Evolutionary conservation across 495 filamentous ascomycete species (phyloP).

Genomic region (Staphylotrichum longicolle): DNA sequence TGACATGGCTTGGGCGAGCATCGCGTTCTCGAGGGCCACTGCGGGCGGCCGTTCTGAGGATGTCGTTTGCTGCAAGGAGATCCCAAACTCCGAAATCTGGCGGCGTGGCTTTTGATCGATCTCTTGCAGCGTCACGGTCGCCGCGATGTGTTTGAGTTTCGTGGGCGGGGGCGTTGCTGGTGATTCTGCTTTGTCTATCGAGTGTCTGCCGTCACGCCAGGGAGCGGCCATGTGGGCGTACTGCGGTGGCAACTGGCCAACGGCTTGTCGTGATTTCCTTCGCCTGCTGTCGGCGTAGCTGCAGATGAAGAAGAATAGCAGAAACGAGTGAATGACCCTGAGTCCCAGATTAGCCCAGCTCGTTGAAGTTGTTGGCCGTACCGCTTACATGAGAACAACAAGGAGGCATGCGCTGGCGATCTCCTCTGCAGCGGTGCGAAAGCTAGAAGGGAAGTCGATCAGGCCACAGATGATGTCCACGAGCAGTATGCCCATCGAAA

Average conservation of each 20-base stretch:
- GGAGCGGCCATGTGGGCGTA: constrained; percentile 7
- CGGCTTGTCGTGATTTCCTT: background rate
- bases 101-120: background rate
- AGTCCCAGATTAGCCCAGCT: background rate
- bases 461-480: constrained; percentile 21
- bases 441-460: background rate
- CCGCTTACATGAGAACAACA: constrained; percentile 20
- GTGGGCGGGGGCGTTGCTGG: background rate
- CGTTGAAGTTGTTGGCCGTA: no score
- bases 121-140: background rate
- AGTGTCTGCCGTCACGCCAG: background rate
- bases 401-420: constrained; percentile 17
- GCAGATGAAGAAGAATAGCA: constrained; percentile 23
- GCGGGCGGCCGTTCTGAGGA: background rate
- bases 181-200: background rate
- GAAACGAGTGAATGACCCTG: constrained; percentile 26
- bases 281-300: constrained; percentile 7
- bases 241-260: no score
- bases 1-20: constrained; percentile 9
- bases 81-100: background rate
- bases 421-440: constrained; percentile 11
- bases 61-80: background rate
- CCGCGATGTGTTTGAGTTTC: background rate
- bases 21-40: background rate
- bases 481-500: constrained; percentile 7